phyloP scores from a whole-genome alignment of 1,139 yeast genomes.

The Diutina neorugosa region DNA sequence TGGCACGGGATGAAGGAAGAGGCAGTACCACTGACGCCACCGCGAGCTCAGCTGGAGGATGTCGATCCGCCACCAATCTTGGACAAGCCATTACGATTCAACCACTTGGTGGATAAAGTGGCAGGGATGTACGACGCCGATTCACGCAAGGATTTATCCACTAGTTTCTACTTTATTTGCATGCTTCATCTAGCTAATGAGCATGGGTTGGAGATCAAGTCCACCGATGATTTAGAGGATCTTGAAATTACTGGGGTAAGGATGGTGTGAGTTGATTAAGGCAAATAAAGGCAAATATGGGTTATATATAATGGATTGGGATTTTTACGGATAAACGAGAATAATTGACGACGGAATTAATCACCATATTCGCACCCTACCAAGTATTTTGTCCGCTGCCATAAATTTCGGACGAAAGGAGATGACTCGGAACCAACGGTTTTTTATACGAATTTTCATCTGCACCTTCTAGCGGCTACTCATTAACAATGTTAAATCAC shows the following conservation, averaged over 20 bases:
- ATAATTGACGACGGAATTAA: too few species aligned
- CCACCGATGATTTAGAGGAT: slow-evolving; percentile 46
- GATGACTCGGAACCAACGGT: too few species aligned
- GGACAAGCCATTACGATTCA: slow-evolving; percentile 22
- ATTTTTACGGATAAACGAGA: too few species aligned
- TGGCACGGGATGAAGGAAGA: slow-evolving; percentile 48
- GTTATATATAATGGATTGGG: too few species aligned
- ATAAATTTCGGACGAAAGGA: too few species aligned
- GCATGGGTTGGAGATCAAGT: slow-evolving; percentile 57
- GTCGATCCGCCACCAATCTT: background rate
- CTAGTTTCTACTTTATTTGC: slow-evolving; percentile 82
- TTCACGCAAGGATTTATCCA: slow-evolving; percentile 48
- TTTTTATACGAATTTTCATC: too few species aligned
- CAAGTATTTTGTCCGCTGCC: too few species aligned
- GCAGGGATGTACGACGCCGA: slow-evolving; percentile 41
- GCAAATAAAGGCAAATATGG: too few species aligned
- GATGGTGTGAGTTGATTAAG: background rate
- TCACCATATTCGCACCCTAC: too few species aligned
- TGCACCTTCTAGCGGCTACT: too few species aligned
- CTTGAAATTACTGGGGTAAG: slow-evolving; percentile 31
- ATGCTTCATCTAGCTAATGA: slow-evolving; percentile 82
- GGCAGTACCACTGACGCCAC: slow-evolving; percentile 3
- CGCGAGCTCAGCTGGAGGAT: background rate
- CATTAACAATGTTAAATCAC: too few species aligned
- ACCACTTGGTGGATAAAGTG: slow-evolving; percentile 33